Base-by-base conservation (phyloP, 2,329 filamentous ascomycete species). In the Colletotrichum gigasporum region DNA sequence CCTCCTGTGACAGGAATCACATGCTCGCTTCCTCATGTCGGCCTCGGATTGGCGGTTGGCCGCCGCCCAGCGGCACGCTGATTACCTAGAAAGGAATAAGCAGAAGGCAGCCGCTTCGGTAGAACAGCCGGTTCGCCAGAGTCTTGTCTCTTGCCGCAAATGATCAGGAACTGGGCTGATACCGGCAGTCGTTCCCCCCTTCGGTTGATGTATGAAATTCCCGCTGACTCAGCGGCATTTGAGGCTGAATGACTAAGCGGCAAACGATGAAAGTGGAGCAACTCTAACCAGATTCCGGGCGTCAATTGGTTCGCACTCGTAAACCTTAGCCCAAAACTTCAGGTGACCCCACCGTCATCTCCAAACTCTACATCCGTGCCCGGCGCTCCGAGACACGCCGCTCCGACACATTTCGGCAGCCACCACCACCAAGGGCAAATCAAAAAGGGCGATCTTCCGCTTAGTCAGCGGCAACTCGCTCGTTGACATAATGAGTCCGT, bases 1-100 rank as follows among this genome's bases (percentile, higher is more conserved):
- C 69, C 80, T 74, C 68, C 74, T 78, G 69, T 83, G 80, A 66
- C 82, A 85, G 14, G 81, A 79, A 68, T 85, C 82, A 68, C 82
- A 85, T 11, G 82, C 82, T 58, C 76, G 71, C 45, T 71, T 74
- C 59, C 67, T 69, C 67, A 68, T 70, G 11, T 48, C 55, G 34
- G 26, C 35, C 37, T 44, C 30, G 37, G 30, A 57, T 35, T 50
- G 9, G 54, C 32, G 16, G 16, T 24, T 35, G 12, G 61, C 41
- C 48, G 56, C 63, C 63, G 52, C 52, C 34, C 32, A 48, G 52
- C 48, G 45, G 51, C 51, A 34, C 39, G 58, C 28, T 53, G 52
- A 7, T 24, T 53, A 8, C 55, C 61, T 16, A 14, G 24, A 12
- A 12, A 12, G 24, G 32, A 39, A 39, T 16, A 18, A 32, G 14